These are phyloP conservation scores for Claviceps spartinae DNA, from an alignment of 2,329 filamentous ascomycete genomes.

Conservation along the genomic window DNA sequence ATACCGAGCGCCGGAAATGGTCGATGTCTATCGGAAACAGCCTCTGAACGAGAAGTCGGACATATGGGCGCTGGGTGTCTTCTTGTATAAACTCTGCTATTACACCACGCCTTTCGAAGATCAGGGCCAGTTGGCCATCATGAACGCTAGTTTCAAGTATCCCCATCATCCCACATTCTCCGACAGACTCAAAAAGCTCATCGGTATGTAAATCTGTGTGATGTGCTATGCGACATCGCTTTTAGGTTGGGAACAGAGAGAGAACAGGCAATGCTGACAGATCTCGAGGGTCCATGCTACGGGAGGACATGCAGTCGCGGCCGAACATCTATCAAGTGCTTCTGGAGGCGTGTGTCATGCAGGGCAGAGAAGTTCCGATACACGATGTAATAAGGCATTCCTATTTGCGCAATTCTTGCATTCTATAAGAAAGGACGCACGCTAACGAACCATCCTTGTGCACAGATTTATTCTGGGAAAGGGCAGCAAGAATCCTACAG, in stretches of 20 bases:
- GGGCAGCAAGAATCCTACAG: constrained; percentile 47
- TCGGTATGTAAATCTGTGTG: constrained; percentile 41
- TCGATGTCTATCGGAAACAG: constrained; percentile 92
- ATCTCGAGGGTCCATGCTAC: constrained; percentile 66
- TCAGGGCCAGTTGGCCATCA: constrained; percentile 89
- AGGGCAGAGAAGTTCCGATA: constrained; percentile 72
- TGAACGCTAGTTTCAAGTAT: constrained; percentile 91
- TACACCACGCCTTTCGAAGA: constrained; percentile 99
- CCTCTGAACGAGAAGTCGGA: constrained; percentile 98
- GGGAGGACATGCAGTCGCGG: constrained; percentile 61
- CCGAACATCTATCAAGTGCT: constrained; percentile 94
- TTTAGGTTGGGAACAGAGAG: background rate
- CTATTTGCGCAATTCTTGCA: background rate
- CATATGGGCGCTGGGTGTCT: constrained; percentile 90
- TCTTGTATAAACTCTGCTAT: constrained; percentile 96
- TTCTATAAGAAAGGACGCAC: background rate
- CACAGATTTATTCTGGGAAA: constrained; percentile 57
- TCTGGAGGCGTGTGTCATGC: constrained; percentile 76
- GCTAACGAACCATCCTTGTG: constrained; percentile 4
- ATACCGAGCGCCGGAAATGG: constrained; percentile 96
- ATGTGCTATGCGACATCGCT: background rate
- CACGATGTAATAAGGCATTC: constrained; percentile 56
- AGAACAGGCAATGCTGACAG: background rate
- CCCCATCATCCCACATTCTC: constrained; percentile 83
- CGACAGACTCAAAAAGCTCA: constrained; percentile 75